Conservation (phyloP, 2,329 filamentous ascomycete genomes). For the Aphanocladium album region DNA sequence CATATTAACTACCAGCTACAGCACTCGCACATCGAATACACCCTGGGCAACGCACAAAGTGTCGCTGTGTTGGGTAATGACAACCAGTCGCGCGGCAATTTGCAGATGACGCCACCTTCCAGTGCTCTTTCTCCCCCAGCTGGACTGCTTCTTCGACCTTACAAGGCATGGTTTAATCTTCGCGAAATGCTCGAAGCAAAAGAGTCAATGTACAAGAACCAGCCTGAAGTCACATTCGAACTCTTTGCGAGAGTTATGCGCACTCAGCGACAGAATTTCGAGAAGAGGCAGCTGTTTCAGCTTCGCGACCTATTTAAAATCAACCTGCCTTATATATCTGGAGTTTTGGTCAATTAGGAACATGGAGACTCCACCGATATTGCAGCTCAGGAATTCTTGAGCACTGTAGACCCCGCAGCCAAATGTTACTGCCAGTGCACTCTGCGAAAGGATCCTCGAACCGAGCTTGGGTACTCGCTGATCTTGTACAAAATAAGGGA, state of each 20-base stretch:
- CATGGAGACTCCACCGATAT: constrained; percentile 22
- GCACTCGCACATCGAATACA: neutral
- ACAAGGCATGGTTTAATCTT: constrained; percentile 55
- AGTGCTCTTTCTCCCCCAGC: neutral
- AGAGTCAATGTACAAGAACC: constrained; percentile 23
- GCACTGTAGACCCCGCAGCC: constrained; percentile 11
- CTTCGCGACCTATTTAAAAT: constrained; percentile 59
- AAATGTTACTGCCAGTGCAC: constrained; percentile 31
- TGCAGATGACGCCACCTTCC: neutral
- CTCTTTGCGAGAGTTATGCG: constrained; percentile 57
- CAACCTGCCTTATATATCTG: constrained; percentile 44
- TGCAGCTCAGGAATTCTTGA: constrained; percentile 22
- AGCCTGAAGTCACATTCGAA: constrained; percentile 48
- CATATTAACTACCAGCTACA: constrained; percentile 19
- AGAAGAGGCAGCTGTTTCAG: constrained; percentile 55
- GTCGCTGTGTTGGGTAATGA: no score
- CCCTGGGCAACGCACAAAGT: neutral
- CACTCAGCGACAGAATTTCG: constrained; percentile 48
- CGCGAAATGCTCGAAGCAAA: constrained; percentile 53
- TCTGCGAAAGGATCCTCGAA: constrained; percentile 18
- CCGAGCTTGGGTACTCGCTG: constrained; percentile 20
- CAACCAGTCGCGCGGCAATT: neutral
- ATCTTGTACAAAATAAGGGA: constrained; percentile 18
- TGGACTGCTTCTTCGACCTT: constrained; percentile 16
- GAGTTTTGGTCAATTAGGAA: constrained; percentile 25